phyloP scores from a whole-genome alignment of 1,284 basidiomycete species.

The Cutaneotrichosporon dermatis region DNA sequence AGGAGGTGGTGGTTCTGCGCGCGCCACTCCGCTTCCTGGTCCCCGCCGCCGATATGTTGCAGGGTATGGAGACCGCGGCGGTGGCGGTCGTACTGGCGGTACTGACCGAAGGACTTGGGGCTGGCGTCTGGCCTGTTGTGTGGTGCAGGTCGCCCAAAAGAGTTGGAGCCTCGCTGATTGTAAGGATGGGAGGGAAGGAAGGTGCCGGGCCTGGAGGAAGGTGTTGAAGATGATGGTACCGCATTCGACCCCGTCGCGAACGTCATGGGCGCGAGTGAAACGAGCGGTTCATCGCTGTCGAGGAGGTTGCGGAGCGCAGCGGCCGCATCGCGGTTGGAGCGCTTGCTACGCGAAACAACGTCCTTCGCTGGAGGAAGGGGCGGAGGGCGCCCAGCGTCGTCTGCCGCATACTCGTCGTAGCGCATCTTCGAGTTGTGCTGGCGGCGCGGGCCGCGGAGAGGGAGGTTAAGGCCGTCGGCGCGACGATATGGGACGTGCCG shows the following conservation, averaged over 20 bases:
- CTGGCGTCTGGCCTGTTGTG: not conserved
- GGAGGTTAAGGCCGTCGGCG: not conserved
- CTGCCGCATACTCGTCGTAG: not conserved
- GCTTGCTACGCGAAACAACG: not conserved
- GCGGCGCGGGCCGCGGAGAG: not conserved
- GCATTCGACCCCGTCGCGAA: not conserved
- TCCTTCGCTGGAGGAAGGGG: not conserved
- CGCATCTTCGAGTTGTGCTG: not conserved
- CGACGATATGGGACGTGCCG: not conserved
- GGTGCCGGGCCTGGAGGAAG: not conserved
- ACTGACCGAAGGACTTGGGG: not conserved
- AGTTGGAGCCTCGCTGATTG: too few relatives aligned
- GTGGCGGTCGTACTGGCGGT: not conserved
- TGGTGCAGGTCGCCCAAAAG: too few relatives aligned
- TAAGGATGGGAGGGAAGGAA: not conserved
- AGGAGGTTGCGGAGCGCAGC: not conserved
- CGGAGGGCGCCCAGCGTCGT: not conserved
- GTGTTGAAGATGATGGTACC: not conserved
- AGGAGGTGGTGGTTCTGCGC: slow-evolving; percentile 9
- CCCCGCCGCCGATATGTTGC: not conserved
- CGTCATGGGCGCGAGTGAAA: too few relatives aligned
- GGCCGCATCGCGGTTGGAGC: not conserved
- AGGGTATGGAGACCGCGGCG: not conserved
- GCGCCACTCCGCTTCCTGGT: slow-evolving; percentile 3
- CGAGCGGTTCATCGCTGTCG: not conserved